Evolutionary conservation across 495 filamentous ascomycete genomes (phyloP).

Genomic region (Penicillium longicatenatum): DNA sequence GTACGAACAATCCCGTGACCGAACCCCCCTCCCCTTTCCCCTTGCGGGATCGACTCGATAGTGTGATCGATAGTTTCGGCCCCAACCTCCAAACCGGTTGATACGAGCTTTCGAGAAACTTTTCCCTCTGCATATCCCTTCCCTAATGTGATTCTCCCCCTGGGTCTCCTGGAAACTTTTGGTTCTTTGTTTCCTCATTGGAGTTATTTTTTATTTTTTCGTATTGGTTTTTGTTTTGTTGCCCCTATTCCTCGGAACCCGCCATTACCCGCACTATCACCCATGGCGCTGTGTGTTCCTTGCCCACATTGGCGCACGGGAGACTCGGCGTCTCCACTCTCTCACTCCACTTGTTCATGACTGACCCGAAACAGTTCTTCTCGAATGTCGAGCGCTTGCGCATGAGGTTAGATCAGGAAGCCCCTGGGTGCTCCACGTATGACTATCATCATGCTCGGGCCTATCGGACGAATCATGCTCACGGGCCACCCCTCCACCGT

Average conservation of each 20-base stretch:
- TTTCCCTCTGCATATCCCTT: not conserved
- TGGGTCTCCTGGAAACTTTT: not conserved
- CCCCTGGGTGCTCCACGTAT: conserved; percentile 24
- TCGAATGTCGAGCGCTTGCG: conserved; percentile 44
- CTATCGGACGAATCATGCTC: conserved; percentile 19
- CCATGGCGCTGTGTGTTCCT: conserved; percentile 20
- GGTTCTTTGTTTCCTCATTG: not conserved
- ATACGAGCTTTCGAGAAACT: not conserved
- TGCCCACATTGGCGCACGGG: conserved; percentile 16
- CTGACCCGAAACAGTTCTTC: conserved; percentile 39
- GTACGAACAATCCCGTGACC: conserved; percentile 22
- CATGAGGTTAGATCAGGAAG: conserved; percentile 33
- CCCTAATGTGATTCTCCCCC: not conserved
- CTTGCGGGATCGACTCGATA: conserved; percentile 6
- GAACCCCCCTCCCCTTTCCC: not conserved
- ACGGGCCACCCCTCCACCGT: conserved; percentile 16
- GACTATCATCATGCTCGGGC: conserved; percentile 23
- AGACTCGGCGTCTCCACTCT: conserved; percentile 9
- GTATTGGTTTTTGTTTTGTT: not conserved
- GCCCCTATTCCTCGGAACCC: conserved; percentile 24
- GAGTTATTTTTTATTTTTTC: not conserved
- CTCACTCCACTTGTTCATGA: conserved; percentile 8
- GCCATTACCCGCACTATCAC: conserved; percentile 33
- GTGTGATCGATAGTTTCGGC: conserved; percentile 3
- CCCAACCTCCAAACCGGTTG: too few species aligned